These are phyloP conservation scores for Rhexocercosporidium sp. DNA, from an alignment of 2,329 filamentous ascomycete species.

Conservation along the genomic window DNA sequence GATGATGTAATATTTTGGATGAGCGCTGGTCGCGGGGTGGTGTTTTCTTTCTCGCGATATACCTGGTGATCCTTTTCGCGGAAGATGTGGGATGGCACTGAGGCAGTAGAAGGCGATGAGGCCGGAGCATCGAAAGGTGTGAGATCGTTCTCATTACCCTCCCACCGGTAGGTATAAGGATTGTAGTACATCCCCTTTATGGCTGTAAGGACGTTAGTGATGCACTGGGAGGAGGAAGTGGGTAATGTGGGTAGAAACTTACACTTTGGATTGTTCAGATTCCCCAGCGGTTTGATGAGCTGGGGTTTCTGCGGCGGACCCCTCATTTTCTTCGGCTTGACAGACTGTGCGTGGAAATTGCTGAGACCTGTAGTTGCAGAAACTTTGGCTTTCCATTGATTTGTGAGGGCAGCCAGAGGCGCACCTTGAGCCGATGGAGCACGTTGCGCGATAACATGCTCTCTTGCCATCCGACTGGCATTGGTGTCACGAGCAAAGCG, in stretches of 20 bases:
- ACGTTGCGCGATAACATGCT: slow-evolving; percentile 65
- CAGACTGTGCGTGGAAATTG: slow-evolving; percentile 52
- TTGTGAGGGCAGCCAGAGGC: slow-evolving; percentile 54
- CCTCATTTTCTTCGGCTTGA: slow-evolving; percentile 60
- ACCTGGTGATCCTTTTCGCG: slow-evolving; percentile 58
- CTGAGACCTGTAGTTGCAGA: slow-evolving; percentile 47
- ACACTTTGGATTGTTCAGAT: slow-evolving; percentile 81
- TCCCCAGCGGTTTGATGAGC: slow-evolving; percentile 83
- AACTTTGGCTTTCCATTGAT: slow-evolving; percentile 45
- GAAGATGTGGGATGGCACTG: slow-evolving; percentile 48
- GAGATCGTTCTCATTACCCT: slow-evolving; percentile 91
- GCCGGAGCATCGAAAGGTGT: slow-evolving; percentile 74
- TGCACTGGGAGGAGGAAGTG: too few species aligned
- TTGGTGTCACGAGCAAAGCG: slow-evolving; percentile 70
- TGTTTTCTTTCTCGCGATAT: slow-evolving; percentile 60
- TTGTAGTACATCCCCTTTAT: slow-evolving; percentile 98
- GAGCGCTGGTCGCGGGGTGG: slow-evolving; percentile 73
- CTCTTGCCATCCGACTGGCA: slow-evolving; percentile 68
- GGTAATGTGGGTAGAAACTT: slow-evolving; percentile 45
- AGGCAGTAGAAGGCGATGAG: slow-evolving; percentile 58
- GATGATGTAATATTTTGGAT: slow-evolving; percentile 88
- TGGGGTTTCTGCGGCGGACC: slow-evolving; percentile 76
- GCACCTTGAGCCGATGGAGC: slow-evolving; percentile 54
- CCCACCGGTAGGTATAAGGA: slow-evolving; percentile 84
- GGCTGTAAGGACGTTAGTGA: slow-evolving; percentile 55